Conservation (phyloP, 2,329 filamentous ascomycete genomes). For the Rhinocladiella mackenziei region DNA sequence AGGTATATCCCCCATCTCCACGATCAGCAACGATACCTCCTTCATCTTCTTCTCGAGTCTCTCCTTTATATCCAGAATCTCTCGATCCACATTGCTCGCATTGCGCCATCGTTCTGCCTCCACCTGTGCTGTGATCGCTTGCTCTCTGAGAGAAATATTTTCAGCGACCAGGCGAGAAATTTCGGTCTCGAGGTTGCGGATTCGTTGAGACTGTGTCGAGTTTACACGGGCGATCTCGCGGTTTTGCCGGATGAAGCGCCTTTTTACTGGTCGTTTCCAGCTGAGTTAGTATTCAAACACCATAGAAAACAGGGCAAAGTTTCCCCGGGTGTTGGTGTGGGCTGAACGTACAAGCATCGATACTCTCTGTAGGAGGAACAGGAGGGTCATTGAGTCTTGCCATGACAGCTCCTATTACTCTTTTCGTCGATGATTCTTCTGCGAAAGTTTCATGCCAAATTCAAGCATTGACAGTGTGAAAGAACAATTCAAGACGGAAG, state of each 20-base stretch:
- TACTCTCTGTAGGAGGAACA: constrained; percentile 40
- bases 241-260: constrained; percentile 62
- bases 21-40: constrained; percentile 53
- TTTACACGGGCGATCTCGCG: constrained; percentile 63
- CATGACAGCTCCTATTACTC: constrained; percentile 35
- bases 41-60: constrained; percentile 54
- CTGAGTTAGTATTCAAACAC: neutral
- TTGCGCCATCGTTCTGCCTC: constrained; percentile 49
- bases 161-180: constrained; percentile 57
- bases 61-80: constrained; percentile 51
- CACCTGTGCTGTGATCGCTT: constrained; percentile 55
- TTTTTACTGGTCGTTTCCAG: constrained; percentile 49
- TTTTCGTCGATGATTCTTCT: neutral
- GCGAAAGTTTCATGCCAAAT: neutral
- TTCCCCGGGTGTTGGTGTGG: too few species aligned
- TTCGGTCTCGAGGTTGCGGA: constrained; percentile 61
- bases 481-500: neutral
- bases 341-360: constrained; percentile 48
- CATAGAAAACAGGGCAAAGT: neutral
- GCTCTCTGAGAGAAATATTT: constrained; percentile 57
- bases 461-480: neutral
- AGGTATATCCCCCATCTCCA: constrained; percentile 47
- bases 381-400: constrained; percentile 49
- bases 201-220: constrained; percentile 61
- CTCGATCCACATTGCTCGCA: constrained; percentile 43